Evolutionary conservation across 1,284 basidiomycete species (phyloP), one percentile per base, ranked within the genome.

Genomic region (Malassezia brasiliensis): DNA sequence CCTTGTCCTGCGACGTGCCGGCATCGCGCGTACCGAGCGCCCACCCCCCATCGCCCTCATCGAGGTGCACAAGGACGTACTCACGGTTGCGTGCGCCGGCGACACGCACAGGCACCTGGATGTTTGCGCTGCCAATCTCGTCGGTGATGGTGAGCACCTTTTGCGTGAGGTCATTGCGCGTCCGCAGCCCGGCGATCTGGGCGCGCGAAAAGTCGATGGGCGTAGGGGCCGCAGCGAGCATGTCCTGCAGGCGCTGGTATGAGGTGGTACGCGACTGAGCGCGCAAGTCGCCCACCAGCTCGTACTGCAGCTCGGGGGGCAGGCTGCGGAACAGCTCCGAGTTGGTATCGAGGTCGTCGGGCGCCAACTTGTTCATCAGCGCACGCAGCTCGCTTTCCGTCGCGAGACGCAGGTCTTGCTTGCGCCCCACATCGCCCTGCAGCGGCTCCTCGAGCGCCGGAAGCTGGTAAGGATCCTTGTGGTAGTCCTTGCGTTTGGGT

Each of bases 281-380:
- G 5, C 91, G 83, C 54, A 96, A 78, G 77, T 99, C 94, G 54
- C 93, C 93, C 30, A 98, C 86, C 63, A 99, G 90, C 78, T 99
- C 94, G 76, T 98, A 99, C 72, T 99, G 90, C 20, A 94, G 83
- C 75, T 96, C 91, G 0, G 88, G 89, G 0, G 94, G 90, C 10
- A 98, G 81, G 59, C 89, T 87, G 25, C 85, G 84, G 72, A 99
- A 99, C 22, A 72, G 59, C 12, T 64, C 63, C 2, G 72, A 74
- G 36, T 52, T 60, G 40, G 65, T 68, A 53, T 72, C 69, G 50
- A 74, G 60, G 46, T 74, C 72, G 34, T 67, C 65, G 11, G 70
- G 72, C 5, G 63, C 63, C 45, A 74, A 62, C 34, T 60, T 63
- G 47, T 65, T 63, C 59, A 74, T 65, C 32, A 74, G 50, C 3